Evolutionary conservation across 2,329 filamentous ascomycete species (phyloP).

Genomic region (Escovopsis weberi): DNA sequence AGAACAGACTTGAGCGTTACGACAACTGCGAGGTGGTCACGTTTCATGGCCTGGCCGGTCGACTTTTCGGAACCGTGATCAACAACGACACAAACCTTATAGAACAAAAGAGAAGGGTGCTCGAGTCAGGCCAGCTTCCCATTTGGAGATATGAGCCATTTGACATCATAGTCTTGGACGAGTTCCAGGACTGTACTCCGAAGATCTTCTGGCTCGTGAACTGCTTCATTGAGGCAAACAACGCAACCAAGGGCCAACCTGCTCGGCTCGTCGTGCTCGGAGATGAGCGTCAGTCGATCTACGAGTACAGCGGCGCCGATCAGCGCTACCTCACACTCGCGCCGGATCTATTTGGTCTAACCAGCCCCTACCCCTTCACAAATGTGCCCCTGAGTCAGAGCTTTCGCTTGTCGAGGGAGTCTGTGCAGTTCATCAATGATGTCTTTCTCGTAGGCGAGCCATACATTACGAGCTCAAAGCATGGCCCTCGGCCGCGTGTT

Average conservation of each 20-base stretch:
- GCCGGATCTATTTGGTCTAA: slow-evolving; percentile 3
- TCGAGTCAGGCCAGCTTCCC: slow-evolving; percentile 5
- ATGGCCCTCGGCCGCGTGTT: slow-evolving; percentile 14
- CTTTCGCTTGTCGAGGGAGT: slow-evolving; percentile 14
- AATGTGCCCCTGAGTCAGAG: slow-evolving; percentile 5
- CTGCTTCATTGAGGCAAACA: slow-evolving; percentile 13
- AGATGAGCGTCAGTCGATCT: slow-evolving; percentile 18
- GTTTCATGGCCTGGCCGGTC: slow-evolving; percentile 1
- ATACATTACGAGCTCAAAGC: slow-evolving; percentile 16
- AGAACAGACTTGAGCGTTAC: background rate
- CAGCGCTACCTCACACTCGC: slow-evolving; percentile 13
- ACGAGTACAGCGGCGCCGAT: slow-evolving; percentile 15
- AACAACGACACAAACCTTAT: background rate
- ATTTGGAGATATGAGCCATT: slow-evolving; percentile 11
- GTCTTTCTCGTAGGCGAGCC: slow-evolving; percentile 13
- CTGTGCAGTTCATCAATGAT: slow-evolving; percentile 14
- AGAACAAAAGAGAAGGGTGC: background rate
- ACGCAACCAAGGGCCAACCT: slow-evolving; percentile 2
- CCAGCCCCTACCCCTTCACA: background rate
- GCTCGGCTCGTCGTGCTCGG: slow-evolving; percentile 15
- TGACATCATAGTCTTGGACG: slow-evolving; percentile 18
- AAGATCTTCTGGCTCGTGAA: slow-evolving; percentile 13
- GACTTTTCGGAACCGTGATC: background rate
- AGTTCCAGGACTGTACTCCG: slow-evolving; percentile 18
- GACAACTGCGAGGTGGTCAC: background rate